Evolutionary conservation across 768 basidiomycete genomes (phyloP).

Genomic region (Boletus sensibilis): DNA sequence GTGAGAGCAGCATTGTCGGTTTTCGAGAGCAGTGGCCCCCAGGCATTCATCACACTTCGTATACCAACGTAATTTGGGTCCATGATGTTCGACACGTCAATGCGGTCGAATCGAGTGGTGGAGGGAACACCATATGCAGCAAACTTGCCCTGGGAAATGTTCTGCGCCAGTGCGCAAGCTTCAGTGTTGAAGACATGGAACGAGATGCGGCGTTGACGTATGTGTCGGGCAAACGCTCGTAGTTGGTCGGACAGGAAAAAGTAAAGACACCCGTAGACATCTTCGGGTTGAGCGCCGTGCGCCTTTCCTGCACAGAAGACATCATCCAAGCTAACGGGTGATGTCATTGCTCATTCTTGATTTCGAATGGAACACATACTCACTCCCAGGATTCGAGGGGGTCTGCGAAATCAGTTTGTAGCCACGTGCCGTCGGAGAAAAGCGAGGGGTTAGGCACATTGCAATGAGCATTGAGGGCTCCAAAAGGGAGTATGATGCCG

Average conservation of each 20-base stretch:
- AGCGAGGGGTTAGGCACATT: constrained; percentile 44
- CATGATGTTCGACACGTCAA: constrained; percentile 49
- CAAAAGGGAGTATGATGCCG: constrained; percentile 51
- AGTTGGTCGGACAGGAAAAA: constrained; percentile 45
- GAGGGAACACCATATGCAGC: constrained; percentile 21
- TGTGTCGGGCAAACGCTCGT: constrained; percentile 34
- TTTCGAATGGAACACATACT: constrained; percentile 10
- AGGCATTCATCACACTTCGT: constrained; percentile 30
- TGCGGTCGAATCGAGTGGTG: constrained; percentile 40
- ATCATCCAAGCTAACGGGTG: constrained; percentile 35
- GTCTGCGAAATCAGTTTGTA: constrained; percentile 39
- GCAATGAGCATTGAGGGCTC: constrained; percentile 41
- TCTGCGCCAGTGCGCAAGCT: constrained; percentile 40
- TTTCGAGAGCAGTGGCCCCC: constrained; percentile 39
- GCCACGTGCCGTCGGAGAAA: constrained; percentile 48
- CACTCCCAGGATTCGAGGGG: constrained; percentile 54
- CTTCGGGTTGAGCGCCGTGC: constrained; percentile 40
- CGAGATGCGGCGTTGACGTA: constrained; percentile 34
- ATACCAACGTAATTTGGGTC: constrained; percentile 44
- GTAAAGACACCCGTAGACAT: constrained; percentile 52
- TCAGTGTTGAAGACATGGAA: constrained; percentile 39
- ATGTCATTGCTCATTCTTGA: background rate
- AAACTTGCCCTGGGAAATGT: constrained; percentile 26
- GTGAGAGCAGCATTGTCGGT: constrained; percentile 35
- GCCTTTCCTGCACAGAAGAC: constrained; percentile 39